Percentiles rank a stretch among this genome's conserved stretches.
These are phyloP conservation scores for Annulohypoxylon maeteangense DNA, from an alignment of 495 filamentous ascomycete species.

Conservation along the genomic window DNA sequence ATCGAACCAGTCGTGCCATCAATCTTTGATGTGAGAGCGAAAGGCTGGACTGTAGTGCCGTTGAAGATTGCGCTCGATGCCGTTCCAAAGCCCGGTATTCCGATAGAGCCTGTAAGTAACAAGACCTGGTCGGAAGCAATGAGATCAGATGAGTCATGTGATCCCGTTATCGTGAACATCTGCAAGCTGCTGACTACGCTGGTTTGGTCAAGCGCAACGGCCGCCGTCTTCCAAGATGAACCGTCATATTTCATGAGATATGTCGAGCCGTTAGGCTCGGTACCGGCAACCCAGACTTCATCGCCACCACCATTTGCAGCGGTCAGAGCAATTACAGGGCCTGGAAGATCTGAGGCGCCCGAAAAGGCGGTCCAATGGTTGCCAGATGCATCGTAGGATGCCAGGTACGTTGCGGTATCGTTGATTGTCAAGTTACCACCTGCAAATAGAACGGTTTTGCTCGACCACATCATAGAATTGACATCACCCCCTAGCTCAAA, in stretches of 20 bases:
- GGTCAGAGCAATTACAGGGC: constrained; percentile 78
- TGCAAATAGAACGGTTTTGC: constrained; percentile 72
- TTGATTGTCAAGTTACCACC: constrained; percentile 79
- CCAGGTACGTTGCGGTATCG: constrained; percentile 68
- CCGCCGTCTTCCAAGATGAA: constrained; percentile 62
- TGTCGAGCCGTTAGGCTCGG: constrained; percentile 69
- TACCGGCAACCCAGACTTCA: constrained; percentile 84
- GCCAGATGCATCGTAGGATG: constrained; percentile 73
- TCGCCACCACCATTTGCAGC: constrained; percentile 73
- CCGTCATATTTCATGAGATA: constrained; percentile 84
- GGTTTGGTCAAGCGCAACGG: constrained; percentile 66
- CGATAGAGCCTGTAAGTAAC: constrained; percentile 83
- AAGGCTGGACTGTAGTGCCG: constrained; percentile 79
- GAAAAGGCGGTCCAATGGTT: constrained; percentile 72
- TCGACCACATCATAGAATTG: constrained; percentile 78
- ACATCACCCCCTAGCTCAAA: constrained; percentile 74
- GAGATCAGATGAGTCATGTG: constrained; percentile 72
- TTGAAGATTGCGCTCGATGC: constrained; percentile 91
- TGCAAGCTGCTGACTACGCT: constrained; percentile 82
- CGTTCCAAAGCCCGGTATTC: constrained; percentile 76
- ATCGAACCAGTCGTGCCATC: constrained; percentile 67
- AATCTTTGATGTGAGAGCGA: constrained; percentile 76
- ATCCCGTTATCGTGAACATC: constrained; percentile 72
- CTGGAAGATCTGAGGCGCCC: constrained; percentile 75
- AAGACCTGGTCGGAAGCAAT: constrained; percentile 74